These are phyloP conservation scores for Apophysomyces variabilis DNA, from an alignment of 371 early-diverging fungal genomes.

Conservation along the genomic window DNA sequence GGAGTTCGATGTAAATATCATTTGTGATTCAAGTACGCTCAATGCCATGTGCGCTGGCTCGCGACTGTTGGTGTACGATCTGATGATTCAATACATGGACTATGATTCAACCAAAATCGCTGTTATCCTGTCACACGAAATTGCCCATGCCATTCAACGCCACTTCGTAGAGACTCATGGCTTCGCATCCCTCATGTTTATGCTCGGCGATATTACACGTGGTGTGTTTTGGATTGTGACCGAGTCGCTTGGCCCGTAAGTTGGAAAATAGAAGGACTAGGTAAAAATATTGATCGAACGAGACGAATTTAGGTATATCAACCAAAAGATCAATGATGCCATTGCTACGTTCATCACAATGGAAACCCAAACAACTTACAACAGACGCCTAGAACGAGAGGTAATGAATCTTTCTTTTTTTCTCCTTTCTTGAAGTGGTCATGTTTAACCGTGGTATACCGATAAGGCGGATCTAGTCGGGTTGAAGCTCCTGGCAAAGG, in stretches of 20 bases:
- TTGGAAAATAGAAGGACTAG: background rate
- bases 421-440: background rate
- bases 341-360: conserved; percentile 36
- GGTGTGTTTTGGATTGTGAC: conserved; percentile 55
- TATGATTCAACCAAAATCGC: conserved; percentile 59
- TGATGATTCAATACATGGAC: conserved; percentile 52
- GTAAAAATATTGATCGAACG: background rate
- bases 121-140: conserved; percentile 65
- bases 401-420: conserved; percentile 18
- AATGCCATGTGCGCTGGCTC: conserved; percentile 55
- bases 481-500: conserved; percentile 58
- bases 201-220: conserved; percentile 52
- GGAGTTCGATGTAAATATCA: conserved; percentile 36
- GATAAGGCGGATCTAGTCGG: conserved; percentile 60
- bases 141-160: conserved; percentile 65
- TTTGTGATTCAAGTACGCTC: conserved; percentile 43
- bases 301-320: conserved; percentile 31
- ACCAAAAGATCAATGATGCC: conserved; percentile 51
- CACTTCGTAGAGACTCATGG: conserved; percentile 69
- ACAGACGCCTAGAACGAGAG: conserved; percentile 48
- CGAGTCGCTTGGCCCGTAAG: conserved; percentile 51
- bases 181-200: conserved; percentile 47
- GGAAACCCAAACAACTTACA: conserved; percentile 47
- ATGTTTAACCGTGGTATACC: too few species aligned
- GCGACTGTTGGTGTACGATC: conserved; percentile 47